Percentiles rank a stretch among this genome's conserved stretches.
phyloP scores from a whole-genome alignment of 2,329 filamentous ascomycete species.

The Aphanoascus verrucosus region DNA sequence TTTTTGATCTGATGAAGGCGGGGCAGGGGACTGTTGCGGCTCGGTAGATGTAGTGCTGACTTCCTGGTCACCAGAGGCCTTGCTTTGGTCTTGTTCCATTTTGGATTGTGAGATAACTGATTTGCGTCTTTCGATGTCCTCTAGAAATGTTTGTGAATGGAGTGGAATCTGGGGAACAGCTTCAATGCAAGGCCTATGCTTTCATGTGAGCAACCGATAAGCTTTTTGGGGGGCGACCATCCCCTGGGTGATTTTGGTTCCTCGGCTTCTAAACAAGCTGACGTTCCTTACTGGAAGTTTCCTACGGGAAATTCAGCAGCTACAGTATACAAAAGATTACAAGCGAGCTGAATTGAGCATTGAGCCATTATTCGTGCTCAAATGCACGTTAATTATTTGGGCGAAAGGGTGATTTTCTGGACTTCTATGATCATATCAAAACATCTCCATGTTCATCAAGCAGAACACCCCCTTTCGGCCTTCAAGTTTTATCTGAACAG shows the following conservation, averaged over 20 bases:
- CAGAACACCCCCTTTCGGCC: too few species aligned
- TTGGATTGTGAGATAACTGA: neutral
- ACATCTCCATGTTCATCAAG: too few species aligned
- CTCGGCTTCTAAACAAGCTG: neutral
- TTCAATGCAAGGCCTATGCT: neutral
- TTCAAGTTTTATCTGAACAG: too few species aligned
- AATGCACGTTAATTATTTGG: too few species aligned
- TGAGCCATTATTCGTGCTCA: too few species aligned
- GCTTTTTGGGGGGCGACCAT: neutral
- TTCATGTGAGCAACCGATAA: conserved; percentile 6
- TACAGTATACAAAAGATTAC: too few species aligned
- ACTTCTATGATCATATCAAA: too few species aligned
- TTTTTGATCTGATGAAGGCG: neutral
- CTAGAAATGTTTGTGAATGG: neutral
- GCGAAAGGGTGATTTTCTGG: too few species aligned
- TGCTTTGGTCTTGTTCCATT: conserved; percentile 7
- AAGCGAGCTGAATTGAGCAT: too few species aligned
- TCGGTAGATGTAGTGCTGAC: neutral
- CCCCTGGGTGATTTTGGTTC: neutral
- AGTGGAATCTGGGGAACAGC: neutral
- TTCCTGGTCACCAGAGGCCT: neutral
- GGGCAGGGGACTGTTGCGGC: neutral
- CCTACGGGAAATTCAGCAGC: too few species aligned
- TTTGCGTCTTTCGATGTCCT: neutral
- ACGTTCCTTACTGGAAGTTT: too few species aligned